phyloP scores from a whole-genome alignment of 2,329 filamentous ascomycete genomes.

The Arachnopeziza araneosa region DNA sequence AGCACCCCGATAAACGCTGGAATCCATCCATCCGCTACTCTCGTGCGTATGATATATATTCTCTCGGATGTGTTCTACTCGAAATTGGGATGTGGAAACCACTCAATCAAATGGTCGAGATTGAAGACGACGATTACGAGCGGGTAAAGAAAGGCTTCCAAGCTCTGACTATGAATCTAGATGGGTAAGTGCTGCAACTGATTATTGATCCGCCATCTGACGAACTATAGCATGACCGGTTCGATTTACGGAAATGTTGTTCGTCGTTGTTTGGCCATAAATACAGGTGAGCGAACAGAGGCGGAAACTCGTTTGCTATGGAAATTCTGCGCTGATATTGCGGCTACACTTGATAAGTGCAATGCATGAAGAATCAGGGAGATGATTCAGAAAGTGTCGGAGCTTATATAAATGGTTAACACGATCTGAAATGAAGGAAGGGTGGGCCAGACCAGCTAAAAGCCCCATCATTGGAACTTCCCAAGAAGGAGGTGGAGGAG shows the following conservation, averaged over 20 bases:
- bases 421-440: background rate
- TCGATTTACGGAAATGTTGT: constrained; percentile 24
- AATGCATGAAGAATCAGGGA: background rate
- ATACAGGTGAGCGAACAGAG: background rate
- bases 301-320: background rate
- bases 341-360: background rate
- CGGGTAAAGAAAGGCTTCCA: constrained; percentile 19
- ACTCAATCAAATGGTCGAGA: constrained; percentile 28
- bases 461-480: no score
- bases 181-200: constrained; percentile 15
- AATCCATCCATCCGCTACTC: constrained; percentile 28
- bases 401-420: background rate
- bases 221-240: constrained; percentile 14
- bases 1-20: constrained; percentile 23
- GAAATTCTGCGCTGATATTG: background rate
- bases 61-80: constrained; percentile 44
- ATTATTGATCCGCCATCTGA: background rate
- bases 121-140: constrained; percentile 21
- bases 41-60: constrained; percentile 39
- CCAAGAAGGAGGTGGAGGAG: no score
- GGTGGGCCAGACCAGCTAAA: background rate
- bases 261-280: constrained; percentile 20
- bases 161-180: constrained; percentile 18
- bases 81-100: constrained; percentile 46
- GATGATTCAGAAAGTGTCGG: background rate